Percentiles rank a stretch among this genome's conserved stretches.
phyloP scores from a whole-genome alignment of 1,139 yeast genomes.

The Geotrichum histeridarum region DNA sequence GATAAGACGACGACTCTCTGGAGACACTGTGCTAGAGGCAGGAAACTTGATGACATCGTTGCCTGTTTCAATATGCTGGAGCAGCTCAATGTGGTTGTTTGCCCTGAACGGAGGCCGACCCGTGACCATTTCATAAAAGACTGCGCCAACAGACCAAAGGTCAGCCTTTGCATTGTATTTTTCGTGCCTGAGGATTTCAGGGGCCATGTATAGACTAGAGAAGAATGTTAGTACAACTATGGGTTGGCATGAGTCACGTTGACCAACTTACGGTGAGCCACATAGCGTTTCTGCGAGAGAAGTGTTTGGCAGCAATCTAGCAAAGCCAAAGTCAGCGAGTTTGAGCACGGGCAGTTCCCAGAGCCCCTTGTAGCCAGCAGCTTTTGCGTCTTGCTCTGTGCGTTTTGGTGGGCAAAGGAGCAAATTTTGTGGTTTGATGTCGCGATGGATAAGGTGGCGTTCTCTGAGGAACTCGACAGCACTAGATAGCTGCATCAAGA shows the following conservation, averaged over 20 bases:
- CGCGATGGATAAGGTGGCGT: slow-evolving; percentile 85
- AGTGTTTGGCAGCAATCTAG: slow-evolving; percentile 85
- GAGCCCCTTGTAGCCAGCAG: slow-evolving; percentile 60
- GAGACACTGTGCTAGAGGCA: slow-evolving; percentile 40
- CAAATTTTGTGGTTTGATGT: slow-evolving; percentile 89
- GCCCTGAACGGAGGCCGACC: slow-evolving; percentile 96
- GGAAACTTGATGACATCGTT: slow-evolving; percentile 78
- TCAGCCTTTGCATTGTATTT: slow-evolving; percentile 97
- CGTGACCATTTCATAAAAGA: slow-evolving; percentile 86
- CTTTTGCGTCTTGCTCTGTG: slow-evolving; percentile 54
- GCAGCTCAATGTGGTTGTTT: slow-evolving; percentile 80
- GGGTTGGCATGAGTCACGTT: not conserved
- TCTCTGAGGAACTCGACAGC: slow-evolving; percentile 77
- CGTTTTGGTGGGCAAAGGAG: slow-evolving; percentile 72
- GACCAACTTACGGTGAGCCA: slow-evolving; percentile 62
- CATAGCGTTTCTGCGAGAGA: slow-evolving; percentile 95
- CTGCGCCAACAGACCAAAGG: slow-evolving; percentile 97
- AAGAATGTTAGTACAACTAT: not conserved
- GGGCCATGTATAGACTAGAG: slow-evolving; percentile 76
- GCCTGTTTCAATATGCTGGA: slow-evolving; percentile 75
- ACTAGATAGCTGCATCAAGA: slow-evolving; percentile 77
- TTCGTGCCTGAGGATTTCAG: slow-evolving; percentile 88
- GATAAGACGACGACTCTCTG: slow-evolving; percentile 61
- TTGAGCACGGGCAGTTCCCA: slow-evolving; percentile 88
- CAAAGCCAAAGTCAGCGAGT: slow-evolving; percentile 96